These are phyloP conservation scores for Leptographium wingfieldii DNA, from an alignment of 2,329 filamentous ascomycete species.

Conservation along the genomic window DNA sequence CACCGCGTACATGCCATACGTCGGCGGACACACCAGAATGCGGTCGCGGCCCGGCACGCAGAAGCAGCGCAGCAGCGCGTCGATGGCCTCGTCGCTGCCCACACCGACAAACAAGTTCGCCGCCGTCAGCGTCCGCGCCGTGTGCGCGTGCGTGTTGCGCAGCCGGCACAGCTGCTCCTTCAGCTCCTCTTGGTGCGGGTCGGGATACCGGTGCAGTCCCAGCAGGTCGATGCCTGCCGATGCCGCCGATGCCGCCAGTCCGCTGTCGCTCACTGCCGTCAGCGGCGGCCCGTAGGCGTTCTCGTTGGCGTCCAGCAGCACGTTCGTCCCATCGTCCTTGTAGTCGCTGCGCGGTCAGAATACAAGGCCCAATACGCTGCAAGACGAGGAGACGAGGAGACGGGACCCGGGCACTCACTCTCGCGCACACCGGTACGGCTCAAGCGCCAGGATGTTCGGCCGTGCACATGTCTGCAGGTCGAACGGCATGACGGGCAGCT, in stretches of 20 bases:
- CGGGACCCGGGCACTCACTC: slow-evolving; percentile 41
- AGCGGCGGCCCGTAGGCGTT: slow-evolving; percentile 88
- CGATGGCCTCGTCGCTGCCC: slow-evolving; percentile 93
- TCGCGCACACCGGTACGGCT: slow-evolving; percentile 71
- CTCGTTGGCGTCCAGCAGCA: slow-evolving; percentile 95
- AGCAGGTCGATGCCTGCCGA: slow-evolving; percentile 55
- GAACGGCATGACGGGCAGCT: slow-evolving; percentile 38
- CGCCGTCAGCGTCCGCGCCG: slow-evolving; percentile 56
- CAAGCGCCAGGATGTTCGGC: slow-evolving; percentile 61
- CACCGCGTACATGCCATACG: slow-evolving; percentile 97
- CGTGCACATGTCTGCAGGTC: slow-evolving; percentile 63
- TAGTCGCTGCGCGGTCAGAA: slow-evolving; percentile 58
- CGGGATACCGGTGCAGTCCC: slow-evolving; percentile 85
- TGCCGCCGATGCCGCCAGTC: slow-evolving; percentile 55
- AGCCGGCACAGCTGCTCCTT: slow-evolving; percentile 80
- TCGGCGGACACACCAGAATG: slow-evolving; percentile 89
- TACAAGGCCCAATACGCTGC: too few relatives aligned
- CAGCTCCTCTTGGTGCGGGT: slow-evolving; percentile 80
- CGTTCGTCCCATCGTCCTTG: slow-evolving; percentile 93
- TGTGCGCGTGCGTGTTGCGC: slow-evolving; percentile 77
- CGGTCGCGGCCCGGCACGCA: slow-evolving; percentile 78
- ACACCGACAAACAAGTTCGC: slow-evolving; percentile 90
- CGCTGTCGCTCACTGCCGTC: slow-evolving; percentile 58
- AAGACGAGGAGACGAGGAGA: slow-evolving; percentile 16
- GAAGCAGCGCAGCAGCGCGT: slow-evolving; percentile 86